Evolutionary conservation across 2,329 filamentous ascomycete species (phyloP), one percentile per base, ranked within the genome.

Genomic region (Orbilia oligospora): DNA sequence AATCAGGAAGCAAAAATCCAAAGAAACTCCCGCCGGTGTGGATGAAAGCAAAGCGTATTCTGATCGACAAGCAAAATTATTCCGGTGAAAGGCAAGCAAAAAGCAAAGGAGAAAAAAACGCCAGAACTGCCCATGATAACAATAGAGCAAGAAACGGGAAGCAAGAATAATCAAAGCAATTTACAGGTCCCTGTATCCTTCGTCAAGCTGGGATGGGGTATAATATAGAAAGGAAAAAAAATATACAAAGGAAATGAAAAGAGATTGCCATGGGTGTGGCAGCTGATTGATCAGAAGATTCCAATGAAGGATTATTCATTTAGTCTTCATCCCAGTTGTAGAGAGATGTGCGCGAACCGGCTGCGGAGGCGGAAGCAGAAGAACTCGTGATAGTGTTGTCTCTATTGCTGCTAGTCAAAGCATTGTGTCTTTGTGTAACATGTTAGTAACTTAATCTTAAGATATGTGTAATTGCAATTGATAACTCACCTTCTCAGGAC

Each of bases 401-500:
- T 44, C 65, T 66, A 20, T 61, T 64, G 30, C 48, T 44, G 33
- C 71, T 56, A 46, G 66, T 79, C 53, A 78, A 64, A 30, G 75
- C 75, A 48, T 70, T 75, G 58, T 79, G 64, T 36, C 76, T 79
- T 53, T 46, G 48, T 20, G 55, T 61, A 63, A 44, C 27, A 53
- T 46, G 51, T 71, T 79, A 75, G 71, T n/a, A 65, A 48, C 18
- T 24, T 27, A 20, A 0, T 30, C 20, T 10, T 18, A 27, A 51
- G 1, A 30, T n/a, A 14, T 27, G 18, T 20, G 22, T 53, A 51
- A 22, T 33, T n/a, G 58, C 14, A 22, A 53, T 36, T 44, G 27
- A 22, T 30, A 61, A 86, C 86, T 75, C 85, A 89, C 88, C 86
- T 85, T 84, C 88, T 87, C 82, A 91, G 84, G 41, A 88, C 83